Conservation (phyloP, 345 rosid genomes). For the Zanthoxylum bungeanum region DNA sequence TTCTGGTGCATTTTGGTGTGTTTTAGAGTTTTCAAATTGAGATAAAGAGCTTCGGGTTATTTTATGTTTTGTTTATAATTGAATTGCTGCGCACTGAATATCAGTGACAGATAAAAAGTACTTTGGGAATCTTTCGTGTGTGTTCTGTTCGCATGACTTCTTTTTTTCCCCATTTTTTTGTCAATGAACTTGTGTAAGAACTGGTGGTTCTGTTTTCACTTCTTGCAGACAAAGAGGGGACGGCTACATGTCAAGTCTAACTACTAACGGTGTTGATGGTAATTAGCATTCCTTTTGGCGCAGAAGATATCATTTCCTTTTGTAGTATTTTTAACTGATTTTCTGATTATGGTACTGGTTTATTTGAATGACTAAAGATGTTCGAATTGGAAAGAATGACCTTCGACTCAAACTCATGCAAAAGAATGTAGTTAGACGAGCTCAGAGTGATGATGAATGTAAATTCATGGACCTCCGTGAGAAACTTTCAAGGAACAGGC, state of each 20-base stretch:
- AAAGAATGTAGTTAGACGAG: slow-evolving; percentile 50
- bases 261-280: slow-evolving; percentile 46
- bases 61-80: neutral
- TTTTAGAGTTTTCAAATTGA: neutral
- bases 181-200: slow-evolving; percentile 4
- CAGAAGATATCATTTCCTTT: slow-evolving; percentile 11
- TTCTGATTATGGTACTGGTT: slow-evolving; percentile 32
- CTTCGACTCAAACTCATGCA: slow-evolving; percentile 77
- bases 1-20: too few species aligned
- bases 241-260: slow-evolving; percentile 28
- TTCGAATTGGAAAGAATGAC: slow-evolving; percentile 61
- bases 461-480: slow-evolving; percentile 68
- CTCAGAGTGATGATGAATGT: slow-evolving; percentile 42
- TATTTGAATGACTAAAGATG: slow-evolving; percentile 47
- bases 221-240: slow-evolving; percentile 72
- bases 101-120: neutral
- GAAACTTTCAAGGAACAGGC: slow-evolving; percentile 60
- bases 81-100: neutral
- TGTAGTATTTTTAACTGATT: slow-evolving; percentile 26
- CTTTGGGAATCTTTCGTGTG: neutral
- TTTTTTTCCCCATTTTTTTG: slow-evolving; percentile 1
- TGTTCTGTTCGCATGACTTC: neutral
- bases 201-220: slow-evolving; percentile 13
- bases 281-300: slow-evolving; percentile 17
- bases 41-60: neutral